Conservation (phyloP, 2,329 filamentous ascomycete species). For the Dothidotthia symphoricarpi region DNA sequence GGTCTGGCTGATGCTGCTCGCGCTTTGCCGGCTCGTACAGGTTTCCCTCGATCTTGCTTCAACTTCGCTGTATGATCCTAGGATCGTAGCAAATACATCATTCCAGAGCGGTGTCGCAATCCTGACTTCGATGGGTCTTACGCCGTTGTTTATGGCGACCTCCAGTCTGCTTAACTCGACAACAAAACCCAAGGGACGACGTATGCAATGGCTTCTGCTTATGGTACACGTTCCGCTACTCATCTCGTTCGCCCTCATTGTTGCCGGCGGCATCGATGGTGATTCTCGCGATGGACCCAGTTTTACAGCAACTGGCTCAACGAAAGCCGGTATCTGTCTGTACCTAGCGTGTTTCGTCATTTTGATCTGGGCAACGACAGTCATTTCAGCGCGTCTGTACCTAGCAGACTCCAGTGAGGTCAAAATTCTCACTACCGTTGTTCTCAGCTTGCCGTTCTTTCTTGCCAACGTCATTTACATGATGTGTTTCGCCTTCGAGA, state of each 20-base stretch:
- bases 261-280: slow-evolving; percentile 38
- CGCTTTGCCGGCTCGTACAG: slow-evolving; percentile 36
- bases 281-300: slow-evolving; percentile 32
- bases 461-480: slow-evolving; percentile 40
- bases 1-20: slow-evolving; percentile 34
- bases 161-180: slow-evolving; percentile 36
- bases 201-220: slow-evolving; percentile 41
- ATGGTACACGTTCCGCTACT: slow-evolving; percentile 34
- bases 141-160: slow-evolving; percentile 39
- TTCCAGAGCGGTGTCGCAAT: slow-evolving; percentile 37
- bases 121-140: slow-evolving; percentile 37
- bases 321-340: slow-evolving; percentile 36
- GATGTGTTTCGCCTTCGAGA: slow-evolving; percentile 40
- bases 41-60: slow-evolving; percentile 38
- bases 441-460: slow-evolving; percentile 38
- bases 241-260: slow-evolving; percentile 37
- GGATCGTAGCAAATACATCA: slow-evolving; percentile 24
- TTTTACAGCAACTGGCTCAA: slow-evolving; percentile 35
- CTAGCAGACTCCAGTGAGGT: slow-evolving; percentile 34
- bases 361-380: slow-evolving; percentile 37
- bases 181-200: slow-evolving; percentile 34
- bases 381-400: slow-evolving; percentile 37
- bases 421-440: slow-evolving; percentile 38
- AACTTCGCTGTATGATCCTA: slow-evolving; percentile 26
- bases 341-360: slow-evolving; percentile 37